A percentile compares a stretch with the other conserved stretches of the same genome.
Conservation (phyloP, 1,139 yeast species). For the Candida tetrigidarum region DNA sequence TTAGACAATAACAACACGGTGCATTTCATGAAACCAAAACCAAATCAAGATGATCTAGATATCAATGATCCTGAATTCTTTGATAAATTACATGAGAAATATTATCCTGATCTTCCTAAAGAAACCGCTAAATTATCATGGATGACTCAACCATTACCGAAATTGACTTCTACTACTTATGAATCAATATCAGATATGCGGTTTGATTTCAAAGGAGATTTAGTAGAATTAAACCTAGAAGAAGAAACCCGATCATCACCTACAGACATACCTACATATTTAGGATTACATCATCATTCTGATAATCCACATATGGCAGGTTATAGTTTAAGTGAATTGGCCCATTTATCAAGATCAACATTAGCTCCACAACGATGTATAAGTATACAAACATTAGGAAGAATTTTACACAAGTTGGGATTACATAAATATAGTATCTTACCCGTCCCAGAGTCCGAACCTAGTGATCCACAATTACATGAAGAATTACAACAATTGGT, state of each 20-base stretch:
- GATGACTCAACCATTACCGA: constrained; percentile 76
- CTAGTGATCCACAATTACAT: constrained; percentile 41
- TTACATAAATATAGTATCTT: constrained; percentile 57
- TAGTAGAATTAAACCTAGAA: constrained; percentile 46
- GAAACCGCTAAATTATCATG: constrained; percentile 86
- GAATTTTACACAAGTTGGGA: constrained; percentile 83
- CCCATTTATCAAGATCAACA: constrained; percentile 77
- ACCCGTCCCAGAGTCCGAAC: constrained; percentile 48
- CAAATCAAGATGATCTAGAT: constrained; percentile 48
- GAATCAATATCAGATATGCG: constrained; percentile 73
- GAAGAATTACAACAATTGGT: constrained; percentile 41
- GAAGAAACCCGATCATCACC: constrained; percentile 36
- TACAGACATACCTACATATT: constrained; percentile 47
- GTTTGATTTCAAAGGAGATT: constrained; percentile 85
- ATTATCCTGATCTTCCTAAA: constrained; percentile 85
- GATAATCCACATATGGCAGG: constrained; percentile 92
- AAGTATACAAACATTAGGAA: constrained; percentile 85
- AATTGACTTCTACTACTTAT: constrained; percentile 48
- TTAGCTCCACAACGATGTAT: constrained; percentile 86
- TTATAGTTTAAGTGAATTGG: constrained; percentile 81
- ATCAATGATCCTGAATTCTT: constrained; percentile 77
- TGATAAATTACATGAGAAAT: constrained; percentile 79
- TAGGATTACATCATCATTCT: constrained; percentile 92
- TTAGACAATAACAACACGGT: constrained; percentile 32
- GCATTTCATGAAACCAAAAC: constrained; percentile 72